phyloP scores from a whole-genome alignment of 768 basidiomycete genomes.

The Scleroderma bovista region DNA sequence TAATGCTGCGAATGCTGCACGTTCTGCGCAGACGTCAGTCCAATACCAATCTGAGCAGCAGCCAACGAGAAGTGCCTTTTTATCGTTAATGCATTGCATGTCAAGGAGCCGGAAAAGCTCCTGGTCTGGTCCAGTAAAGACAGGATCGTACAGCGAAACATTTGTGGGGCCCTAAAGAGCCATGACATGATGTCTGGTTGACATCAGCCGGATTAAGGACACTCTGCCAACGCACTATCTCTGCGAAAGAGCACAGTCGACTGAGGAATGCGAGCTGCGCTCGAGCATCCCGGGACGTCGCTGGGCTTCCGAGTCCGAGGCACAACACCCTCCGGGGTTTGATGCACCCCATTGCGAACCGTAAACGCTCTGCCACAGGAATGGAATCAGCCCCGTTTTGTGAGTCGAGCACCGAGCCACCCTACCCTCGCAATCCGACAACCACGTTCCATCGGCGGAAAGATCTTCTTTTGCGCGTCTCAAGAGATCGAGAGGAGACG shows the following conservation, averaged over 20 bases:
- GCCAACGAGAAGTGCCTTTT: constrained; percentile 37
- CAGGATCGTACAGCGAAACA: constrained; percentile 64
- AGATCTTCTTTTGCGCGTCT: constrained; percentile 43
- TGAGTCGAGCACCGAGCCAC: constrained; percentile 21
- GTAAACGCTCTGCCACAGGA: constrained; percentile 30
- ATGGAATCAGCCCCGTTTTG: constrained; percentile 1
- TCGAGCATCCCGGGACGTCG: constrained; percentile 52
- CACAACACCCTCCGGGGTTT: constrained; percentile 44
- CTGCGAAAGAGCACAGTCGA: constrained; percentile 44
- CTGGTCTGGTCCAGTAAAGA: constrained; percentile 59
- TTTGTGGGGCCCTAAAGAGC: constrained; percentile 41
- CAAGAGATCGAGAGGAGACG: constrained; percentile 35
- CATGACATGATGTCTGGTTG: constrained; percentile 7
- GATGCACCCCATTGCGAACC: constrained; percentile 27
- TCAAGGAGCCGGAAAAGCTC: constrained; percentile 39
- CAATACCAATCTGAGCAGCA: neutral
- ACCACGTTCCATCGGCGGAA: constrained; percentile 43
- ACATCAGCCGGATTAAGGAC: constrained; percentile 5
- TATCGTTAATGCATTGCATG: constrained; percentile 34
- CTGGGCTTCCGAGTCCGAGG: constrained; percentile 73
- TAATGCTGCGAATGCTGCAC: constrained; percentile 25
- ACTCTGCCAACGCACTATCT: constrained; percentile 48
- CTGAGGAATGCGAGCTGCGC: constrained; percentile 66
- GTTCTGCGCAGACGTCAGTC: constrained; percentile 23
- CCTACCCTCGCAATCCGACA: constrained; percentile 51